Conservation (phyloP, 192 early-diverging fungal genomes). For the Entomortierella lignicola region DNA sequence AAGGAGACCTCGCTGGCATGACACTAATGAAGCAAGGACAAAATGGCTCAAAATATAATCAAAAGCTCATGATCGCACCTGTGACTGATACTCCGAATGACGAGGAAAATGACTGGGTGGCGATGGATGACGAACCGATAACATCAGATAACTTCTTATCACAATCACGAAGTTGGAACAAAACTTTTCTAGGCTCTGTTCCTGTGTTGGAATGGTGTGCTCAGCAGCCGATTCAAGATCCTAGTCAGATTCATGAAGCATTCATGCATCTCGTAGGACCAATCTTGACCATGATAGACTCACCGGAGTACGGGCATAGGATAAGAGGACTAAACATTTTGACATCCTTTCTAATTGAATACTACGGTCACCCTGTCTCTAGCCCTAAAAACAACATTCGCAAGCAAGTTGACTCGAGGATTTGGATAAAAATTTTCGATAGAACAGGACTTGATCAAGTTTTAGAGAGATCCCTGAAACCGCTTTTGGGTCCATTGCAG, state of each 20-base stretch:
- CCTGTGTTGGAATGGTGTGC: constrained; percentile 44
- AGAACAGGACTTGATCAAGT: constrained; percentile 46
- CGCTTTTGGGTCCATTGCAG: constrained; percentile 24
- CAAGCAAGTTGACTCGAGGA: constrained; percentile 6
- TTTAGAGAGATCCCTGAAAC: constrained; percentile 14
- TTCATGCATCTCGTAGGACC: constrained; percentile 41
- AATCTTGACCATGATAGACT: constrained; percentile 32
- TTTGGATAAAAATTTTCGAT: constrained; percentile 51
- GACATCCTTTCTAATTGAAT: constrained; percentile 26
- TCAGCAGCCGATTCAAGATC: constrained; percentile 35
- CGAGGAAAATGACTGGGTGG: constrained; percentile 16
- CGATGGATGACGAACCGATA: background rate
- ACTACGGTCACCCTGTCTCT: background rate
- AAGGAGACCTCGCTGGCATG: background rate
- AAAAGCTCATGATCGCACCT: constrained; percentile 24
- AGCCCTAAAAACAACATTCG: background rate
- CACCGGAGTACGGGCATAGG: constrained; percentile 3
- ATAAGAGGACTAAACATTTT: constrained; percentile 35
- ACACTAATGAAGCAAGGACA: background rate
- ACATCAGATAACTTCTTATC: background rate
- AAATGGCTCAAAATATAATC: background rate
- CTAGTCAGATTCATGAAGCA: constrained; percentile 24
- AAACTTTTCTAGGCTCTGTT: constrained; percentile 26
- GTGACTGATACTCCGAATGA: constrained; percentile 40
- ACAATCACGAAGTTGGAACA: constrained; percentile 19